Conservation (phyloP, 202 grass and related monocot species). For the Hordeum pubiflorum region DNA sequence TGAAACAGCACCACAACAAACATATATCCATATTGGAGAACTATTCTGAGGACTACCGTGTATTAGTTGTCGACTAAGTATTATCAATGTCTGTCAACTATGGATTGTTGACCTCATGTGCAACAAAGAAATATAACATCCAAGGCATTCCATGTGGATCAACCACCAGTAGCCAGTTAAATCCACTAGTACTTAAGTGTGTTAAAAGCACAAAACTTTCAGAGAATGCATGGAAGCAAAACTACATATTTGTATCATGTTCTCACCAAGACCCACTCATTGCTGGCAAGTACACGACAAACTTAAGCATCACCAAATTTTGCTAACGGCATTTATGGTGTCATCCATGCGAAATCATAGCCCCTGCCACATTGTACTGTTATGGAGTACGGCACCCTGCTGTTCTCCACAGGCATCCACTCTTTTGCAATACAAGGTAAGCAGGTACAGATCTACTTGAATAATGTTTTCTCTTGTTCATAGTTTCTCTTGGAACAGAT, state of each 20-base stretch:
- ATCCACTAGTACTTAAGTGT: background rate
- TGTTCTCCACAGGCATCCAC: background rate
- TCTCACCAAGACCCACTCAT: background rate
- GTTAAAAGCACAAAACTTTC: background rate
- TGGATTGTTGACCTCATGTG: background rate
- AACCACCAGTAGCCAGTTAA: background rate
- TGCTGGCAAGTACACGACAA: background rate
- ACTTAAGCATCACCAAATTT: slow-evolving; percentile 10
- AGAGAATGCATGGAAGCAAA: background rate
- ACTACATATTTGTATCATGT: background rate
- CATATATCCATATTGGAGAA: background rate
- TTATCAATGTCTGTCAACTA: background rate
- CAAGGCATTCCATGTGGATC: background rate
- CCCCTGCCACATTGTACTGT: background rate
- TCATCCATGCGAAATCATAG: background rate
- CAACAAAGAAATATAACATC: slow-evolving; percentile 7
- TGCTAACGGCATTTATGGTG: slow-evolving; percentile 5
- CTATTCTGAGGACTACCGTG: background rate
- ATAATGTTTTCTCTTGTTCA: background rate
- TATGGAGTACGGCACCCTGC: background rate
- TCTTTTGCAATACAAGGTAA: background rate
- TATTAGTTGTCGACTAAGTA: background rate
- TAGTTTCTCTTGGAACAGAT: background rate
- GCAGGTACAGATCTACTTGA: background rate
- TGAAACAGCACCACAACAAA: background rate